A percentile compares a stretch with the other conserved stretches of the same genome.
These are phyloP conservation scores for Athelia sp. DNA, from an alignment of 1,284 basidiomycete species.

Conservation along the genomic window DNA sequence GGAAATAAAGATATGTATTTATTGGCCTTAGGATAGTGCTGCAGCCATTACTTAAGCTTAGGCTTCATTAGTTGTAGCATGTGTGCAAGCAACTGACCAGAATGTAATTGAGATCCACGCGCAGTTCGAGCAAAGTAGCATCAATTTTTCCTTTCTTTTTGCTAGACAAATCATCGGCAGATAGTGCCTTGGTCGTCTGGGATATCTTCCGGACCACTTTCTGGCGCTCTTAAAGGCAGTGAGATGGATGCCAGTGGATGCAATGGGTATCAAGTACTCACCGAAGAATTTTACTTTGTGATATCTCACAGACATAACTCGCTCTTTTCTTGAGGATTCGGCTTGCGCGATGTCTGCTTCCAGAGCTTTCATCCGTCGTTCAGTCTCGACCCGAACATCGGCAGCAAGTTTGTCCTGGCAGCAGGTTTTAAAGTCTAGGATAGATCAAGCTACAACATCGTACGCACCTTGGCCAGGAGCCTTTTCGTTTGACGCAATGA, in stretches of 20 bases:
- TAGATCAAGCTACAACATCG: background rate
- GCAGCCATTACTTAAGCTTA: slow-evolving; percentile 3
- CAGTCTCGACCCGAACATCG: slow-evolving; percentile 71
- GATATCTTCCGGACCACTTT: slow-evolving; percentile 74
- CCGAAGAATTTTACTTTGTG: slow-evolving; percentile 90
- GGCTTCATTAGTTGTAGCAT: slow-evolving; percentile 2
- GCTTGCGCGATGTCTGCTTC: slow-evolving; percentile 71
- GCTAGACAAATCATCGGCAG: slow-evolving; percentile 24
- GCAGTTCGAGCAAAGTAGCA: slow-evolving; percentile 48
- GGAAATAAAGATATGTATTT: slow-evolving; percentile 89
- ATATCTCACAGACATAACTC: slow-evolving; percentile 67
- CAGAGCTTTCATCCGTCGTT: slow-evolving; percentile 69
- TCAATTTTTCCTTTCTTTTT: slow-evolving; percentile 37
- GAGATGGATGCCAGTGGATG: background rate
- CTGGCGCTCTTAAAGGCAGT: slow-evolving; percentile 58
- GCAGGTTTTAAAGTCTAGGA: background rate
- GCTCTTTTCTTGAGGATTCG: slow-evolving; percentile 59
- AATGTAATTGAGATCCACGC: slow-evolving; percentile 83
- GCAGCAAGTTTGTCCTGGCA: slow-evolving; percentile 71
- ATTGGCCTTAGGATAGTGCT: slow-evolving; percentile 78
- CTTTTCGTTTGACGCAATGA: slow-evolving; percentile 74
- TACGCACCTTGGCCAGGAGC: slow-evolving; percentile 69
- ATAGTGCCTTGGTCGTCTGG: slow-evolving; percentile 50
- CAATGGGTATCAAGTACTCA: slow-evolving; percentile 29
- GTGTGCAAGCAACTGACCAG: slow-evolving; percentile 48